A percentile compares a stretch with the other conserved stretches of the same genome.
Evolutionary conservation across 352 stramenopile genomes (phyloP).

Genomic region (Globisporangium middletonii): DNA sequence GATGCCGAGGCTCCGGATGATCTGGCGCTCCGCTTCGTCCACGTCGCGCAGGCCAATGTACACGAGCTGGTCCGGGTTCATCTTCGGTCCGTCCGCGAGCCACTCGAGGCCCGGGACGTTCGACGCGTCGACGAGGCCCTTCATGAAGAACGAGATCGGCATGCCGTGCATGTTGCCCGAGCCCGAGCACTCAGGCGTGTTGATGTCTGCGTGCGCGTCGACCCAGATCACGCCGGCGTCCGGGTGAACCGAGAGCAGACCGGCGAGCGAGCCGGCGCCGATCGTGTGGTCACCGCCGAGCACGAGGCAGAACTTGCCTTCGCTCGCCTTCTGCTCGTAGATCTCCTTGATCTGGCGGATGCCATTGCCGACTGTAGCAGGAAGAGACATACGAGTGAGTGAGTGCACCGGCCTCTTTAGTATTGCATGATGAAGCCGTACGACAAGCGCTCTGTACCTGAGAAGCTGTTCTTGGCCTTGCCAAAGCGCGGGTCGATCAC

Average conservation of each 20-base stretch:
- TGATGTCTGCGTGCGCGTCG: slow-evolving; percentile 97
- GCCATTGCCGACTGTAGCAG: slow-evolving; percentile 75
- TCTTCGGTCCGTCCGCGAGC: slow-evolving; percentile 69
- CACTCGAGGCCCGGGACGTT: slow-evolving; percentile 94
- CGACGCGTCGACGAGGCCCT: slow-evolving; percentile 82
- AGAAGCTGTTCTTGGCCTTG: slow-evolving; percentile 69
- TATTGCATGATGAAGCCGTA: neutral
- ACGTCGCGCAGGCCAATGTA: slow-evolving; percentile 96
- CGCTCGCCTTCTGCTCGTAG: slow-evolving; percentile 85
- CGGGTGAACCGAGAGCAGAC: slow-evolving; percentile 86
- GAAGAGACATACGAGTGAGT: neutral
- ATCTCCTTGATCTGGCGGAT: slow-evolving; percentile 67
- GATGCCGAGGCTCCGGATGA: slow-evolving; percentile 91
- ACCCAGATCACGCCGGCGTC: slow-evolving; percentile 97
- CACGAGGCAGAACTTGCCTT: slow-evolving; percentile 93
- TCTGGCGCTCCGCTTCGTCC: slow-evolving; percentile 85
- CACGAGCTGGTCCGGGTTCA: slow-evolving; percentile 89
- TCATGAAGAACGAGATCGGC: slow-evolving; percentile 94
- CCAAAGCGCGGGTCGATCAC: slow-evolving; percentile 62
- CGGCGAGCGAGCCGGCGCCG: slow-evolving; percentile 89
- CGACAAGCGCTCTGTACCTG: slow-evolving; percentile 23
- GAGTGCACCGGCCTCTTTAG: neutral
- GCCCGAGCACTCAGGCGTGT: slow-evolving; percentile 89
- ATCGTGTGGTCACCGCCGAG: slow-evolving; percentile 97
- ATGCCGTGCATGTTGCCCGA: slow-evolving; percentile 98